Evolutionary conservation across 1,284 basidiomycete genomes (phyloP), one percentile per base, ranked within the genome.

Genomic region (Thelephora terrestris): DNA sequence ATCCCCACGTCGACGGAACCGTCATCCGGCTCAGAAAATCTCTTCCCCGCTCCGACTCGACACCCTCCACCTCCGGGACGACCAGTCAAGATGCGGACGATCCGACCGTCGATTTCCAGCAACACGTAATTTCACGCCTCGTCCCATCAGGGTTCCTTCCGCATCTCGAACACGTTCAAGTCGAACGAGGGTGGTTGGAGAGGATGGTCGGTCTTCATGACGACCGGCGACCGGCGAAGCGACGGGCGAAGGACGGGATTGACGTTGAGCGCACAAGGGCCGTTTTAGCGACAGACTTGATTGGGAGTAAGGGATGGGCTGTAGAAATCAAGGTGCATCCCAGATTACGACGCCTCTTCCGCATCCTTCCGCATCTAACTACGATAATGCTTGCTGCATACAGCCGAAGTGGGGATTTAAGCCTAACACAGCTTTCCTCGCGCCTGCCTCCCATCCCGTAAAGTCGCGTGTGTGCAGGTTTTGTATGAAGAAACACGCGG

Each of bases 331-430:
- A 96, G 78, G 91, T 88, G 52, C 50, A 66, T 57, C 42, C 24
- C 2, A 36, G 42, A 21, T 29, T 42, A 29, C 42, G 17, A 21
- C 45, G 27, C 20, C 16, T 37, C 50, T 16, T 20, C 23, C 21
- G 4, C 25, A 10, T 9, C 17, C 45, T 44, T 27, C 6, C 52
- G 14, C 45, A 29, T 43, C 39, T 24, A 20, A 42, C 32, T 50
- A 10, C 38, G 23, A 16, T 29, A 25, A 46, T 37, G 45, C 23
- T 43, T 35, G 9, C 56, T 37, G 45, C 23, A 43, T 35, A 10
- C 56, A 95, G 92, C 92, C 92, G 40, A 96, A 96, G 71, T 96
- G 92, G 91, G 91, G 81, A 3, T 95, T 96, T 65, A 65, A 95
- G 25, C 91, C 92, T 5, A 71, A 70, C 23, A 53, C 73, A 16